These are phyloP conservation scores for Polychytrium aggregatum DNA, from an alignment of 192 early-diverging fungal genomes.

Conservation along the genomic window DNA sequence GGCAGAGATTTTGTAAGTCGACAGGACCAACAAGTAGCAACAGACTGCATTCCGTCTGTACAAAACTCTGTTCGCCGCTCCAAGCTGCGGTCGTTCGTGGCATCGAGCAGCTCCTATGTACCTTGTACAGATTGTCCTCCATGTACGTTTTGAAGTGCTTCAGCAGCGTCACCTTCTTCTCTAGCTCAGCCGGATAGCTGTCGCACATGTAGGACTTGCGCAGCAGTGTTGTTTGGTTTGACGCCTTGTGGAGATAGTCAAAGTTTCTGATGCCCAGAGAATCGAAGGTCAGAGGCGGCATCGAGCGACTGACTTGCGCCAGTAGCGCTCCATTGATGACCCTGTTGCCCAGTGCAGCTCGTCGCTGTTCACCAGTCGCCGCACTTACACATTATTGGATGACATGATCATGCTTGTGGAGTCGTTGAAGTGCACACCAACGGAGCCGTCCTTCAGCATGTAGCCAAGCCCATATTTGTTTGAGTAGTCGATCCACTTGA, in stretches of 20 bases:
- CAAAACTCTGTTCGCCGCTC: no score
- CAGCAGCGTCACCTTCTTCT: constrained; percentile 53
- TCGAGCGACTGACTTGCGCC: no score
- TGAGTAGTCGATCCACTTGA: constrained; percentile 80
- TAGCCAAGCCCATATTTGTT: constrained; percentile 84
- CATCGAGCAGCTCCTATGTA: no score
- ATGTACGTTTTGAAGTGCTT: constrained; percentile 52
- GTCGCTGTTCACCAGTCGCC: no score
- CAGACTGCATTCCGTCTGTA: no score
- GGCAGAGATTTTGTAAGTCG: no score
- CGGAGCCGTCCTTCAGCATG: constrained; percentile 69
- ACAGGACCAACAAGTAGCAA: no score
- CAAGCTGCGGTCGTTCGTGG: no score
- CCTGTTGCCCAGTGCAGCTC: no score
- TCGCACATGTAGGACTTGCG: constrained; percentile 20
- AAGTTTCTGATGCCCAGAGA: constrained; percentile 16
- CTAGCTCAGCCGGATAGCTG: constrained; percentile 32
- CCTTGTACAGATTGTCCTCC: constrained; percentile 35
- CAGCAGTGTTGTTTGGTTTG: constrained; percentile 18
- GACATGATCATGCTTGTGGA: constrained; percentile 60
- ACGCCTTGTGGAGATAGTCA: constrained; percentile 24
- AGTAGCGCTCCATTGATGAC: no score
- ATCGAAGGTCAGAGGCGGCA: no score
- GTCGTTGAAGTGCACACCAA: constrained; percentile 86
- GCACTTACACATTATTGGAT: constrained; percentile 42